These are phyloP conservation scores for Draba incana DNA, from an alignment of 345 rosid species.

Conservation along the genomic window DNA sequence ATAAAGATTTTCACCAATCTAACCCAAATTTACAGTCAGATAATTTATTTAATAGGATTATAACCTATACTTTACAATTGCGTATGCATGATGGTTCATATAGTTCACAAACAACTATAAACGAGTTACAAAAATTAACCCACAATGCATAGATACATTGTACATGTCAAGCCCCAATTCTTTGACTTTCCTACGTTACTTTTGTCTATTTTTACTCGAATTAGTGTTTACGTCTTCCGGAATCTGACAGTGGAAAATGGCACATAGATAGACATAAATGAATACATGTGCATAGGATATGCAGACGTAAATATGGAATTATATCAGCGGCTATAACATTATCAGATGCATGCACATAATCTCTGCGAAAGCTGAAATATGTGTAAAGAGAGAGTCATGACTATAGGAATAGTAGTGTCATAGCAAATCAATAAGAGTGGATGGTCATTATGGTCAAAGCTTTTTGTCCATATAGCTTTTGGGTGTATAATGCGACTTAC, in stretches of 20 bases:
- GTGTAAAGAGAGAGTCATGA: slow-evolving; percentile 28
- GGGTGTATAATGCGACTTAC: slow-evolving; percentile 40
- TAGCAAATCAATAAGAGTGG: slow-evolving; percentile 44
- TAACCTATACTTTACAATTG: too few species aligned
- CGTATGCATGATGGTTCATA: too few species aligned
- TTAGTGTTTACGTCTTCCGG: slow-evolving; percentile 31
- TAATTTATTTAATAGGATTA: too few species aligned
- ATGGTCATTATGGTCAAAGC: slow-evolving; percentile 38
- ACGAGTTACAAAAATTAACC: slow-evolving; percentile 6
- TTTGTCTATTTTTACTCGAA: slow-evolving; percentile 28
- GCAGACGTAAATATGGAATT: too few species aligned
- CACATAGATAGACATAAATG: slow-evolving; percentile 11
- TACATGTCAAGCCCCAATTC: slow-evolving; percentile 24
- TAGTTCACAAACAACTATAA: too few species aligned
- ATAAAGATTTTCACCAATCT: too few species aligned
- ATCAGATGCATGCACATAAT: slow-evolving; percentile 33
- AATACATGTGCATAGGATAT: neutral
- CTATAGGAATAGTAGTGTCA: slow-evolving; percentile 35
- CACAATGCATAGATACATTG: slow-evolving; percentile 5
- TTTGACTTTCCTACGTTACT: slow-evolving; percentile 30
- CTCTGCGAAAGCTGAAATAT: slow-evolving; percentile 24
- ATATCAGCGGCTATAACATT: too few species aligned
- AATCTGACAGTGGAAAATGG: slow-evolving; percentile 34
- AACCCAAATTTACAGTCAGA: too few species aligned
- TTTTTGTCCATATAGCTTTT: slow-evolving; percentile 40